These are phyloP conservation scores for Talaromyces trachyspermus DNA, from an alignment of 495 filamentous ascomycete genomes.

Conservation along the genomic window DNA sequence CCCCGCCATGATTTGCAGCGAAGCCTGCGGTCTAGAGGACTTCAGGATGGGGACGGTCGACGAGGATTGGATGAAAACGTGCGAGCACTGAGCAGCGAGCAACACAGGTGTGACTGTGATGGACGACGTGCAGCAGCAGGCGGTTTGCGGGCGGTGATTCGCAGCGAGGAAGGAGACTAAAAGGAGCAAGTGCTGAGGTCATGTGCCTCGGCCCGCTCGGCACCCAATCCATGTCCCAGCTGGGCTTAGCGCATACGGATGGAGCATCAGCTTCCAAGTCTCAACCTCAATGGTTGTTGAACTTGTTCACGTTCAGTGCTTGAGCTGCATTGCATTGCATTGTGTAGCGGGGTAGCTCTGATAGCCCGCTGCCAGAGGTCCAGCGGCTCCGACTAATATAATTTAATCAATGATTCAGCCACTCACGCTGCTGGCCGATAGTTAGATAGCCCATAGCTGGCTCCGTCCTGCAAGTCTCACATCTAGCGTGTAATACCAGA, in stretches of 20 bases:
- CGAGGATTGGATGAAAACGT: not conserved
- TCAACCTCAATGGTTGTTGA: too few species aligned
- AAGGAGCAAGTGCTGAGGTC: not conserved
- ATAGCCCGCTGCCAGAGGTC: not conserved
- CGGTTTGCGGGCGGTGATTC: slow-evolving; percentile 3
- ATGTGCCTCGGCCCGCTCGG: too few species aligned
- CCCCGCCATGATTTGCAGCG: not conserved
- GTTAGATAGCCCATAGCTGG: too few species aligned
- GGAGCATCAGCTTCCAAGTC: too few species aligned
- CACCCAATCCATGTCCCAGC: too few species aligned
- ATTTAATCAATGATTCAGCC: not conserved
- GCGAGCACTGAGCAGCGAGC: not conserved
- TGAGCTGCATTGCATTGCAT: not conserved
- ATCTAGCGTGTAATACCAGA: too few species aligned
- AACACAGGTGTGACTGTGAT: slow-evolving; percentile 9
- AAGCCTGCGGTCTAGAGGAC: too few species aligned
- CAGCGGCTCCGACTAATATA: too few species aligned
- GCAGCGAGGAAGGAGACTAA: not conserved
- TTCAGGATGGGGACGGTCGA: not conserved
- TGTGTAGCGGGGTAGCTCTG: not conserved
- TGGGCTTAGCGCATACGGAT: too few species aligned
- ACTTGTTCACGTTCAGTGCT: too few species aligned
- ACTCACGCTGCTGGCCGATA: not conserved
- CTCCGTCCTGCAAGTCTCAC: too few species aligned
- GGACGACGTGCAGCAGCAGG: slow-evolving; percentile 16